These are phyloP conservation scores for Pseudoperonospora humuli DNA, from an alignment of 352 stramenopile genomes.

Conservation along the genomic window DNA sequence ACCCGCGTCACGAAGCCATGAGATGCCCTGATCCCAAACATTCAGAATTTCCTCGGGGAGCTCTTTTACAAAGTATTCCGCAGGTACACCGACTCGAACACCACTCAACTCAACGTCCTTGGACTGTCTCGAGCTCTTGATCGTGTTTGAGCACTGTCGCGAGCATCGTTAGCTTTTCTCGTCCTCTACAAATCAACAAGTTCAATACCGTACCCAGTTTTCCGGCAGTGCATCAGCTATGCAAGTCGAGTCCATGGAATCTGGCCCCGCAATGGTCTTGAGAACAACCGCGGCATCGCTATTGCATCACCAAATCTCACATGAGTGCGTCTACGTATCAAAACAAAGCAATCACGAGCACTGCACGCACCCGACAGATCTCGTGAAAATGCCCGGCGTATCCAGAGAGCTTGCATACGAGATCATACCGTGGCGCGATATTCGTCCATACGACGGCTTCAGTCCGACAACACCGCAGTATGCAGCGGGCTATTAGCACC, in stretches of 20 bases:
- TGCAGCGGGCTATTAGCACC: conserved; percentile 71
- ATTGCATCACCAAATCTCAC: not conserved
- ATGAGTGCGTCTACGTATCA: not conserved
- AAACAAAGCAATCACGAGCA: not conserved
- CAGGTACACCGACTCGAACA: conserved; percentile 88
- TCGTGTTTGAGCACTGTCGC: conserved; percentile 30
- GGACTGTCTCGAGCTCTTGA: conserved; percentile 19
- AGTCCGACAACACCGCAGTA: conserved; percentile 95
- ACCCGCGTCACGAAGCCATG: conserved; percentile 57
- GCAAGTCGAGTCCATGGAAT: conserved; percentile 80
- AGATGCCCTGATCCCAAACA: conserved; percentile 77
- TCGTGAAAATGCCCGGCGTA: conserved; percentile 90
- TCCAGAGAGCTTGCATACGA: conserved; percentile 95
- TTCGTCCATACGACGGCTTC: conserved; percentile 95
- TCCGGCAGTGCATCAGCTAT: conserved; percentile 35
- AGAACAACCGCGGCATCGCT: conserved; percentile 78
- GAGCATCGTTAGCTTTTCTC: not conserved
- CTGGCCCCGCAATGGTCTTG: conserved; percentile 67
- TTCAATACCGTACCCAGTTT: conserved; percentile 43
- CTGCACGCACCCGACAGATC: conserved; percentile 54
- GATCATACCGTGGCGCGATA: conserved; percentile 95
- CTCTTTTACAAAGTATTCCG: conserved; percentile 93
- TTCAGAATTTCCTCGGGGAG: conserved; percentile 74
- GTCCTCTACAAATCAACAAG: not conserved
- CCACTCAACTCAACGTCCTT: conserved; percentile 44